Evolutionary conservation across 495 filamentous ascomycete genomes (phyloP).

Genomic region (Darksidea phi): DNA sequence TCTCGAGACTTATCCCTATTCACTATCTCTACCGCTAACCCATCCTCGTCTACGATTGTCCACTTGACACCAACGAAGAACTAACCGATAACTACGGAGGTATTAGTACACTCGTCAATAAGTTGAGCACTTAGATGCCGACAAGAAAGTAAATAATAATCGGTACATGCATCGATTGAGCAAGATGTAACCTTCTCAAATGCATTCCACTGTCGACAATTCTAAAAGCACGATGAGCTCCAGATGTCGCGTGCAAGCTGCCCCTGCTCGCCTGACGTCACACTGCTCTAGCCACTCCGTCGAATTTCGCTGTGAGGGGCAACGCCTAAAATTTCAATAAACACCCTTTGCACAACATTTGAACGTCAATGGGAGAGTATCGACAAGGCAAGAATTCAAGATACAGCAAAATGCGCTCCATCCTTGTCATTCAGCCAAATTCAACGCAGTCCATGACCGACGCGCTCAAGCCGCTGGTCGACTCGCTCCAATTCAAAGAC

Average conservation of each 20-base stretch:
- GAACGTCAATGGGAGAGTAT: slow-evolving; percentile 16
- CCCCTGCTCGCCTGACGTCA: slow-evolving; percentile 5
- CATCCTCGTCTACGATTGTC: too few relatives aligned
- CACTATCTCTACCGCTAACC: too few relatives aligned
- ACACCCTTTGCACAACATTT: neutral
- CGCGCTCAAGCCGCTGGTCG: slow-evolving; percentile 64
- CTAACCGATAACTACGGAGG: too few relatives aligned
- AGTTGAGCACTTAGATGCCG: too few relatives aligned
- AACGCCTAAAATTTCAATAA: neutral
- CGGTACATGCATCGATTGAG: too few relatives aligned
- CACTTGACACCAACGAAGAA: too few relatives aligned
- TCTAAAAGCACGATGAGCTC: neutral
- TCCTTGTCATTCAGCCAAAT: slow-evolving; percentile 91
- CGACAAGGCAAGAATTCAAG: neutral
- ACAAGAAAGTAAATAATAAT: too few relatives aligned
- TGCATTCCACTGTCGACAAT: too few relatives aligned
- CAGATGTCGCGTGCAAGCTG: neutral
- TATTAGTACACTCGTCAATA: too few relatives aligned
- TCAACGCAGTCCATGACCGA: slow-evolving; percentile 80
- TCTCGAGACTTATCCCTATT: too few relatives aligned
- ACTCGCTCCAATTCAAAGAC: slow-evolving; percentile 49
- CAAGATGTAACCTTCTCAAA: too few relatives aligned
- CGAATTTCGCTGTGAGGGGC: neutral
- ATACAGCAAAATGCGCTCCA: slow-evolving; percentile 41
- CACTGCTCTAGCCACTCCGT: slow-evolving; percentile 1